Base-by-base conservation (phyloP, 1,284 basidiomycete genomes). In the Tranzscheliella williamsii region DNA sequence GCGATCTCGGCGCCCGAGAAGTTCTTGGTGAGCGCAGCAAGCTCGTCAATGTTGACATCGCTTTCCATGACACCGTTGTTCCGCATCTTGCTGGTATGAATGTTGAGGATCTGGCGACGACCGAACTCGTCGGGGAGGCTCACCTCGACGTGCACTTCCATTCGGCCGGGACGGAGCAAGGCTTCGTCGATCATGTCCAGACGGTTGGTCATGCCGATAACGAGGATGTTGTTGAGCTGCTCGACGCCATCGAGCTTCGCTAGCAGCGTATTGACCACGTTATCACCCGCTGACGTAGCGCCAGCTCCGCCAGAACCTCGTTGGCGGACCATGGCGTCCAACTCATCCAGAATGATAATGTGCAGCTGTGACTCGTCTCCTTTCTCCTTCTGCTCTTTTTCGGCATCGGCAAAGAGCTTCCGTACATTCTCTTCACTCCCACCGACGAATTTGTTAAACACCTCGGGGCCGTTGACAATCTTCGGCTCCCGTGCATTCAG, bases 221-320 rank as follows among this genome's bases (percentile, higher is more conserved):
- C 89, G 65, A 99, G 88, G 54, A 99, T 95, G 79, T 99, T 99
- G 83, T 99, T 98, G 40, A 99, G 84, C 81, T 93, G 90, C 78
- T 99, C 95, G 5, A 99, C 95, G 82, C 95, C 95, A 72, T 99
- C 95, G 90, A 99, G 94, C 90, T 99, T 99, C 26, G 94, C 94
- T 18, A 99, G 83, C 42, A 99, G 84, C 81, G 98, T 95, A 80
- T 99, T 99, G 77, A 99, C 95, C 15, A 98, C 90, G 29, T 88
- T 96, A 79, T 99, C 95, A 20, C 94, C 95, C 3, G 98, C 94
- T 46, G 95, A 95, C 2, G 94, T 98, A n/a, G 91, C 90, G 40
- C 82, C 75, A 1, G 61, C 61, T 21, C 75, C 74, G 3, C 72
- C 72, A 5, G 73, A 69, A 22, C 75, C 86, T 84, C 95, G 89